Evolutionary conservation across 805 yeast species (phyloP), one percentile per base, ranked within the genome.

Genomic region (Zygosaccharomyces bisporus): DNA sequence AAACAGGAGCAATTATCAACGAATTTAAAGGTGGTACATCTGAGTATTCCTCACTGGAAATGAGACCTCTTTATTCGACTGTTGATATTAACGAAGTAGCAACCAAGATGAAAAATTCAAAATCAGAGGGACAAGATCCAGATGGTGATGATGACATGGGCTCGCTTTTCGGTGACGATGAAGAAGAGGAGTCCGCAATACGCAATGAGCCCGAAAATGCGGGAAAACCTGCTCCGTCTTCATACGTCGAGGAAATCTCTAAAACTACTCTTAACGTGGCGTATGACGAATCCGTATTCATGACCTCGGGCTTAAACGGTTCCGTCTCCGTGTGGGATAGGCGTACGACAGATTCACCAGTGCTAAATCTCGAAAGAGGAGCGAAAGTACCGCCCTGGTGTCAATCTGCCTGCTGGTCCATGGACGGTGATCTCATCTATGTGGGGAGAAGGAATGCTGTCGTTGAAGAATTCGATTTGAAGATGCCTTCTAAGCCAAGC

Each of bases 321-420:
- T 71, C 81, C 0, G 62, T 90, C 2, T 79, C 77, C 48, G 64
- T 93, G 4, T 90, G 96, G 96, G 99, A 93, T 62, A 66, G 75
- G 4, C 73, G 99, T 46, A 61, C 68, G 1, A 58, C 66, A 10
- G 49, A 60, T 9, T 47, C 57, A 3, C 64, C 69, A 0, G 81
- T 74, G 0, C 58, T 80, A 13, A 72, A 71, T 30, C 61, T 81
- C 10, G 74, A 65, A 17, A 75, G 81, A 1, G 81, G 87, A 1
- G 68, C 74, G 7, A 79, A 78, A 1, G 75, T 83, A 0, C 96
- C 98, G 0, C 98, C 98, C 0, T 93, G 98, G 98, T 84, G 95
- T 63, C 80, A 84, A 75, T 77, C 87, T 6, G 79, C 96, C 0
- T 79, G 86, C 44, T 91, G 98, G 97, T 82, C 95, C 6, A 71